A percentile compares a stretch with the other conserved stretches of the same genome.
These are phyloP conservation scores for Aquilaria malaccensis DNA, from an alignment of 345 rosid species.

Conservation along the genomic window DNA sequence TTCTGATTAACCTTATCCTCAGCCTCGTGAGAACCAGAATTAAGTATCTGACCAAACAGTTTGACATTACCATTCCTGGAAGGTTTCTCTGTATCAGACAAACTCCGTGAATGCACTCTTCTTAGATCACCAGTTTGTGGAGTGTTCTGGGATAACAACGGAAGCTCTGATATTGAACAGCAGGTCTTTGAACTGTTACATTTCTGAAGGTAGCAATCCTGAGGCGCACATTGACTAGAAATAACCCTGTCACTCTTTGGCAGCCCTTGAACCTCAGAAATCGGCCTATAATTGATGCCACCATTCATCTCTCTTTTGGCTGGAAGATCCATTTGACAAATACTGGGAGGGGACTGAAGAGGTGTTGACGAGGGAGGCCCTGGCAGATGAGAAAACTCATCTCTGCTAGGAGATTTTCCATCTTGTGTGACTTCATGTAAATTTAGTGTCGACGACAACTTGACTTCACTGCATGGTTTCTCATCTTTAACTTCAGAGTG, in stretches of 20 bases:
- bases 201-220: slow-evolving; percentile 45
- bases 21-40: slow-evolving; percentile 27
- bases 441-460: slow-evolving; percentile 25
- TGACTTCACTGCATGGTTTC: slow-evolving; percentile 24
- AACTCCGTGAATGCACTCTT: slow-evolving; percentile 33
- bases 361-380: slow-evolving; percentile 23
- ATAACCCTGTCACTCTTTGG: slow-evolving; percentile 21
- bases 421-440: slow-evolving; percentile 14
- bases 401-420: slow-evolving; percentile 18
- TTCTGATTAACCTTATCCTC: slow-evolving; percentile 30
- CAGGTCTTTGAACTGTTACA: slow-evolving; percentile 32
- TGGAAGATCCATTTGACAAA: slow-evolving; percentile 31
- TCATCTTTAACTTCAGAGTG: slow-evolving; percentile 27
- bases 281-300: slow-evolving; percentile 26
- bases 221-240: slow-evolving; percentile 15
- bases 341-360: slow-evolving; percentile 28
- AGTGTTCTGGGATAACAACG: slow-evolving; percentile 20
- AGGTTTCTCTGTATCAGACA: slow-evolving; percentile 40
- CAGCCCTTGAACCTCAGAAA: slow-evolving; percentile 30
- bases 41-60: slow-evolving; percentile 78
- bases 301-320: slow-evolving; percentile 41
- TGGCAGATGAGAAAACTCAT: slow-evolving; percentile 20
- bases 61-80: slow-evolving; percentile 66
- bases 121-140: slow-evolving; percentile 30
- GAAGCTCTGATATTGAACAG: slow-evolving; percentile 31